A percentile compares a stretch with the other conserved stretches of the same genome.
Conservation (phyloP, 192 early-diverging fungal species). For the Gonapodya sp. region DNA sequence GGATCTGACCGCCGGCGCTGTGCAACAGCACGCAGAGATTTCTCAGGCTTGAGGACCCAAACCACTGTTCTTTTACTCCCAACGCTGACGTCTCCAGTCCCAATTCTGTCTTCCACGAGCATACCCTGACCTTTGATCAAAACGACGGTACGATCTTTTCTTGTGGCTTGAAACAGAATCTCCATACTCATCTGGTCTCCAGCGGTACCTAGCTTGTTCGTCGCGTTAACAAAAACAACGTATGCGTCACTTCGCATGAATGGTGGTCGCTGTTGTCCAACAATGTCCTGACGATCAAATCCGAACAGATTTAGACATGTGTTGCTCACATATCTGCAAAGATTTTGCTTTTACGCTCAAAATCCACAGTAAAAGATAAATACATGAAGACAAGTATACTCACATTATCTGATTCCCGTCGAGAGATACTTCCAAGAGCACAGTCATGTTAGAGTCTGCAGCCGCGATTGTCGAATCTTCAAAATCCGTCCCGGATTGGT, state of each 20-base stretch:
- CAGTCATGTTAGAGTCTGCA: conserved; percentile 55
- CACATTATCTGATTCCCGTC: conserved; percentile 46
- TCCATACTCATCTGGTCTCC: conserved; percentile 57
- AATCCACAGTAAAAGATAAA: conserved; percentile 9
- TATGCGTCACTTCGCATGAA: conserved; percentile 47
- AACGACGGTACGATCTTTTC: conserved; percentile 41
- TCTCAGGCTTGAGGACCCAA: conserved; percentile 65
- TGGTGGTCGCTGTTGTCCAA: conserved; percentile 34
- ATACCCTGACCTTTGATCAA: conserved; percentile 82
- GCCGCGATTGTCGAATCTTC: conserved; percentile 50
- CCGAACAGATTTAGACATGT: conserved; percentile 16
- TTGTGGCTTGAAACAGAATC: conserved; percentile 44
- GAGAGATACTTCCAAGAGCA: conserved; percentile 68
- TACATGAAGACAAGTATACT: conserved; percentile 41
- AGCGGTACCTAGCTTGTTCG: conserved; percentile 26
- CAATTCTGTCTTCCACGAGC: conserved; percentile 57
- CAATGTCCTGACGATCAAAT: conserved; percentile 32
- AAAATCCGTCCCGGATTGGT: conserved; percentile 16
- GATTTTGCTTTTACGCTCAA: neutral
- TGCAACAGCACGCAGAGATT: conserved; percentile 32
- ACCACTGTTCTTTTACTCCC: conserved; percentile 48
- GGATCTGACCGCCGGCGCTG: conserved; percentile 12
- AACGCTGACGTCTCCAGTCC: conserved; percentile 44
- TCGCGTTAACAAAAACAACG: conserved; percentile 53
- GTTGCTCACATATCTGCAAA: neutral